These are phyloP conservation scores for Cordyceps fumosorosea DNA, from an alignment of 2,329 filamentous ascomycete genomes.

Conservation along the genomic window DNA sequence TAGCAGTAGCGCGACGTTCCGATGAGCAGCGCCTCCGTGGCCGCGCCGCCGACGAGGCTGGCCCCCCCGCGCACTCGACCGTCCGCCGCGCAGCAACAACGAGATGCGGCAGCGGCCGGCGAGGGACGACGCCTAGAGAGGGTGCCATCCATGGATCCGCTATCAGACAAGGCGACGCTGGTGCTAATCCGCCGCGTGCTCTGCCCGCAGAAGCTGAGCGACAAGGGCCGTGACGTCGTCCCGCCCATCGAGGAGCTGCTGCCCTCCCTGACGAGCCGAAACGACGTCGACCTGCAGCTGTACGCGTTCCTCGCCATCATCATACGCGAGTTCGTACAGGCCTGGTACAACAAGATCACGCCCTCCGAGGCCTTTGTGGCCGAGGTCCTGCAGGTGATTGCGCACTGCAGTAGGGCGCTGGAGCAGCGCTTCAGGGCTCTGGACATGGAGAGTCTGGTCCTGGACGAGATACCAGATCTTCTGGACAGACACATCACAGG, in stretches of 20 bases:
- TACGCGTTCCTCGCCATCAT: conserved; percentile 90
- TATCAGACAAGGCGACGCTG: conserved; percentile 72
- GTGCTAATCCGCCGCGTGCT: conserved; percentile 77
- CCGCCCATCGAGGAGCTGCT: conserved; percentile 71
- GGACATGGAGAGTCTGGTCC: conserved; percentile 72
- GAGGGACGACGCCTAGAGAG: conserved; percentile 27
- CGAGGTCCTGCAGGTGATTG: conserved; percentile 84
- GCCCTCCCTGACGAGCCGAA: conserved; percentile 87
- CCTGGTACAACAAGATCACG: conserved; percentile 91
- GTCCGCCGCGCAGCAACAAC: conserved; percentile 17
- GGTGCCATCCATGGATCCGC: conserved; percentile 38
- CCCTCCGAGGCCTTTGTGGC: conserved; percentile 81
- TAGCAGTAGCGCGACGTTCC: not conserved
- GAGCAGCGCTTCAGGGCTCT: conserved; percentile 79
- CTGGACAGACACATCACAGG: conserved; percentile 74
- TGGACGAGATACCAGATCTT: conserved; percentile 83
- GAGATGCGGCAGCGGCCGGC: conserved; percentile 19
- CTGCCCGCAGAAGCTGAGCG: conserved; percentile 61
- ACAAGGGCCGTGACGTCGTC: conserved; percentile 44
- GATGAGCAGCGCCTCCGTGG: conserved; percentile 7
- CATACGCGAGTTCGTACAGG: conserved; percentile 81
- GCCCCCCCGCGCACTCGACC: conserved; percentile 12
- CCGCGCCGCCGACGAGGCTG: conserved; percentile 7
- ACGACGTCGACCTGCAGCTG: conserved; percentile 86
- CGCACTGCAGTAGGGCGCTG: conserved; percentile 80